Conservation (phyloP, 257 asterid species). For the Rauvolfia tetraphylla region DNA sequence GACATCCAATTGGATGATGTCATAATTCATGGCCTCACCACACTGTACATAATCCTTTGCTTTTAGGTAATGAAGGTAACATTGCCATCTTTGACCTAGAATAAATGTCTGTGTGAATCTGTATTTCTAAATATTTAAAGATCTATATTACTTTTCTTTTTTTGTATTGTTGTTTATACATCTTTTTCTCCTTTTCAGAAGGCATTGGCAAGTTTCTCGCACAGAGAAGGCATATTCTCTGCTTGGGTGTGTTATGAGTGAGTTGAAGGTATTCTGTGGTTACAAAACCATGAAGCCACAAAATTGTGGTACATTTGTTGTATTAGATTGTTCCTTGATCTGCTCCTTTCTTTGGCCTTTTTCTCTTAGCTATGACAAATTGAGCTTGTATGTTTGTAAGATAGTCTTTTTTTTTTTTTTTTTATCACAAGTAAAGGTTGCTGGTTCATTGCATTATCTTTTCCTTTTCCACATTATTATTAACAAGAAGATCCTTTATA, state of each 20-base stretch:
- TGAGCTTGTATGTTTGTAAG: constrained; percentile 28
- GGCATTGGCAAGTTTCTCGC: constrained; percentile 21
- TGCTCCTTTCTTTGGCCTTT: constrained; percentile 16
- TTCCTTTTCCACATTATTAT: constrained; percentile 13
- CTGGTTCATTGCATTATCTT: constrained; percentile 21
- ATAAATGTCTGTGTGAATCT: background rate
- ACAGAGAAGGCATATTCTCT: background rate
- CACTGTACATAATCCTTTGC: constrained; percentile 18
- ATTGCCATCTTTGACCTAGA: background rate
- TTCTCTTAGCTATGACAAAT: constrained; percentile 11
- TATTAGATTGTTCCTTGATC: constrained; percentile 31
- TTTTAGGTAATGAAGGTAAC: constrained; percentile 7
- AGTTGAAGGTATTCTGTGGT: constrained; percentile 38
- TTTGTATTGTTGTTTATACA: constrained; percentile 18
- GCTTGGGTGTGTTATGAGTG: constrained; percentile 27
- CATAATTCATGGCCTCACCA: constrained; percentile 5
- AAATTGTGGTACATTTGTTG: constrained; percentile 23
- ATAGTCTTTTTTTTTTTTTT: constrained; percentile 24
- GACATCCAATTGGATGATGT: background rate
- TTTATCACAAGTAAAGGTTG: constrained; percentile 11
- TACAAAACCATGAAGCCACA: constrained; percentile 15
- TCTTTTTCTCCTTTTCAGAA: constrained; percentile 32
- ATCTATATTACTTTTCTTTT: background rate
- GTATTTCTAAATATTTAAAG: background rate
- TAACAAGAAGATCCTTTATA: background rate